Percentiles rank a stretch among this genome's conserved stretches.
Conservation (phyloP, 176 grass and related monocot species). For the Raddia guianensis region DNA sequence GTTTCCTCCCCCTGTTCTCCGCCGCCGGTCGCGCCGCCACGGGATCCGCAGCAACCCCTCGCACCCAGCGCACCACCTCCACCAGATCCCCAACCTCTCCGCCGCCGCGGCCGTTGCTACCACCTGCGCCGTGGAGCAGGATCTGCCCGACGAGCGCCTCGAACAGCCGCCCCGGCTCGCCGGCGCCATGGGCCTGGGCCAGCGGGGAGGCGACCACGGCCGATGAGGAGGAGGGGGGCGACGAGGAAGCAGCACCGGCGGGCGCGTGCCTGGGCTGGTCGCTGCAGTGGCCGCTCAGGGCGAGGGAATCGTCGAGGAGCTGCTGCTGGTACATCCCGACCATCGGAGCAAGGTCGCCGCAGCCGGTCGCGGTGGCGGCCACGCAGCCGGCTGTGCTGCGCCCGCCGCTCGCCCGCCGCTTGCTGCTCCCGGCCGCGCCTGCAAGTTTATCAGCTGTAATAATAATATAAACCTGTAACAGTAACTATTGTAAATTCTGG, state of each 20-base stretch:
- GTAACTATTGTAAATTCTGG: slow-evolving; percentile 40
- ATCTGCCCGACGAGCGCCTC: slow-evolving; percentile 44
- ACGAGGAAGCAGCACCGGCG: slow-evolving; percentile 25
- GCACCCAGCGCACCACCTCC: slow-evolving; percentile 53
- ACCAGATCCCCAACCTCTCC: slow-evolving; percentile 49
- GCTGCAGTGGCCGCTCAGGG: slow-evolving; percentile 45
- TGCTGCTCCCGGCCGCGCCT: slow-evolving; percentile 42
- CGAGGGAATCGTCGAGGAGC: slow-evolving; percentile 52
- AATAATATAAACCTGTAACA: background rate
- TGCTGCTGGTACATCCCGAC: slow-evolving; percentile 63
- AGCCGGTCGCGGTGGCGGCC: slow-evolving; percentile 21
- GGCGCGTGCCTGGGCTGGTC: slow-evolving; percentile 43
- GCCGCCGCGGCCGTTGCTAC: slow-evolving; percentile 1
- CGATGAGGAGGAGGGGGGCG: background rate
- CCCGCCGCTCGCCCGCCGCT: slow-evolving; percentile 45
- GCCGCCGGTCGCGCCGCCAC: slow-evolving; percentile 34
- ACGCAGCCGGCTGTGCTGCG: slow-evolving; percentile 33
- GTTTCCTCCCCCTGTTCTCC: slow-evolving; percentile 43
- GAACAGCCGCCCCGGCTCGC: slow-evolving; percentile 39
- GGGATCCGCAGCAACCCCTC: slow-evolving; percentile 61
- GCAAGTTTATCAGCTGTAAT: slow-evolving; percentile 40
- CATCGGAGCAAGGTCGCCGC: slow-evolving; percentile 43
- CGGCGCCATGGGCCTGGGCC: slow-evolving; percentile 25
- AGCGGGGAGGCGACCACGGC: slow-evolving; percentile 17
- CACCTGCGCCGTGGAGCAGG: slow-evolving; percentile 23